Evolutionary conservation across 345 rosid genomes (phyloP).

Genomic region (Pseudoturritis turrita): DNA sequence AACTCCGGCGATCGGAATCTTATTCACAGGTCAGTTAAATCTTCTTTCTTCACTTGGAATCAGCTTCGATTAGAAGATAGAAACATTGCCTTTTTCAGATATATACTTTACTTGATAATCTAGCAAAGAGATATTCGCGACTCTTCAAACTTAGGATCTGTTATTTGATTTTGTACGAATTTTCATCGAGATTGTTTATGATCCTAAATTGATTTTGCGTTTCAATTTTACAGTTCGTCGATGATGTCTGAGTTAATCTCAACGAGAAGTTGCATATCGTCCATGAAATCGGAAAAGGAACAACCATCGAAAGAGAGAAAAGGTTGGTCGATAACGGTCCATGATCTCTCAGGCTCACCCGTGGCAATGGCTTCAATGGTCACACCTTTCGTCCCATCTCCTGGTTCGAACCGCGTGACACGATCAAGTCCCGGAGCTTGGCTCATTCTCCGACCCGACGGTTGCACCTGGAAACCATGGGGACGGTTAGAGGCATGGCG

Average conservation of each 20-base stretch:
- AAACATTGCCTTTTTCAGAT: conserved; percentile 22
- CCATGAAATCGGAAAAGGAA: conserved; percentile 51
- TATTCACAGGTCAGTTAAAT: conserved; percentile 48
- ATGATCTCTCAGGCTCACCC: conserved; percentile 94
- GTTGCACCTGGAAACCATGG: conserved; percentile 93
- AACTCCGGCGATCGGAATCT: conserved; percentile 48
- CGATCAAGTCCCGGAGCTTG: conserved; percentile 90
- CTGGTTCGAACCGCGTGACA: conserved; percentile 76
- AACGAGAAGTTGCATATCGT: conserved; percentile 47
- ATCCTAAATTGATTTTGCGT: background rate
- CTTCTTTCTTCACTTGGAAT: conserved; percentile 6
- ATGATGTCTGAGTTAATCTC: conserved; percentile 32
- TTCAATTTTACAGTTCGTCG: conserved; percentile 48
- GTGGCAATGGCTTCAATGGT: conserved; percentile 99
- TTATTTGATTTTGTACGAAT: background rate
- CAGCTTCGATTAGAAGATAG: background rate
- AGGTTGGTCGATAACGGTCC: conserved; percentile 91
- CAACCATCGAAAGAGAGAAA: conserved; percentile 65
- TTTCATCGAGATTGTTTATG: background rate
- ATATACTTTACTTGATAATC: conserved; percentile 10
- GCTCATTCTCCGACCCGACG: conserved; percentile 80
- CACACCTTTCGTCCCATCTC: conserved; percentile 91
- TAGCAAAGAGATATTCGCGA: conserved; percentile 5
- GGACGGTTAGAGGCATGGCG: conserved; percentile 96
- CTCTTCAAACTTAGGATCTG: background rate